Percentiles rank a stretch among this genome's conserved stretches.
phyloP scores from a whole-genome alignment of 768 basidiomycete genomes.

The Lentinula aciculospora region DNA sequence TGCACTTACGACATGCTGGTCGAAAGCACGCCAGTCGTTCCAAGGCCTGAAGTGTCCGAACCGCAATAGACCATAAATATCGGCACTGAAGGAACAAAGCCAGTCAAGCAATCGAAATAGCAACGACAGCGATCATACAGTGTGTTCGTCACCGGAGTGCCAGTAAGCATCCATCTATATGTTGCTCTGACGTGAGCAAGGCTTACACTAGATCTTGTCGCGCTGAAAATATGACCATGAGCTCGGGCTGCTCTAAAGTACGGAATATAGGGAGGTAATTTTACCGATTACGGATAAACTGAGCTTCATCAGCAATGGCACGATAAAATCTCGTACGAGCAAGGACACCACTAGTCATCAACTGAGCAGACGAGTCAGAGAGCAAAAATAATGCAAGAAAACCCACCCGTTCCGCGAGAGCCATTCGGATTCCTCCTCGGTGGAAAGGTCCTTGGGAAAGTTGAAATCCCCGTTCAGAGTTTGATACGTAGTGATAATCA shows the following conservation, averaged over 20 bases:
- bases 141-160: slow-evolving; percentile 71
- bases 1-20: slow-evolving; percentile 41
- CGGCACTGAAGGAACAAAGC: slow-evolving; percentile 35
- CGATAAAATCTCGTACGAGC: slow-evolving; percentile 61
- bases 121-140: slow-evolving; percentile 30
- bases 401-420: slow-evolving; percentile 43
- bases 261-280: background rate
- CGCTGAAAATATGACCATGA: slow-evolving; percentile 21
- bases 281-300: slow-evolving; percentile 68
- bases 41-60: slow-evolving; percentile 66
- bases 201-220: slow-evolving; percentile 52
- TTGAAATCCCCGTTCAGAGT: slow-evolving; percentile 58
- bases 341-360: slow-evolving; percentile 47
- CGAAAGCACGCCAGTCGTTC: slow-evolving; percentile 70
- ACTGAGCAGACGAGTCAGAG: background rate
- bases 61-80: slow-evolving; percentile 66
- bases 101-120: background rate
- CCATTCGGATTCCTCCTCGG: slow-evolving; percentile 43
- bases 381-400: background rate
- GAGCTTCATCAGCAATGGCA: slow-evolving; percentile 74
- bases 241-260: background rate
- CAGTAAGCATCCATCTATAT: slow-evolving; percentile 77
- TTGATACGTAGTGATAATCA: slow-evolving; percentile 75
- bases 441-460: slow-evolving; percentile 42
- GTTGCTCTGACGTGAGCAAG: slow-evolving; percentile 56